phyloP scores from a whole-genome alignment of 1,284 basidiomycete species.

The Tilletia caries region DNA sequence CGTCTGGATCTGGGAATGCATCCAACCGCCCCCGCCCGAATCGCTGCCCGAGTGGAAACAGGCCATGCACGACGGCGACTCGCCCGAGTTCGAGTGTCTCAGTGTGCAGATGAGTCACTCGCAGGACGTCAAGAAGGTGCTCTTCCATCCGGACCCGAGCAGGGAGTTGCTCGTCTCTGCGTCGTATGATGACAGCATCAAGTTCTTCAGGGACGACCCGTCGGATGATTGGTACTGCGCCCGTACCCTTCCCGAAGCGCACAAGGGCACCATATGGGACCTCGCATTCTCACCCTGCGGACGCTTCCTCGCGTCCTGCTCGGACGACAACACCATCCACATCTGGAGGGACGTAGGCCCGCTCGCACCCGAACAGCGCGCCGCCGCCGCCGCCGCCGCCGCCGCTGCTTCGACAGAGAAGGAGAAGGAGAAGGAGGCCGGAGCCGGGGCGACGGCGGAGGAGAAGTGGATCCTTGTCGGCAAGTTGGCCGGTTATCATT shows the following conservation, averaged over 20 bases:
- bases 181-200: constrained; percentile 95
- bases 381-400: neutral
- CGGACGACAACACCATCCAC: constrained; percentile 70
- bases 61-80: neutral
- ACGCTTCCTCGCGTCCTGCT: constrained; percentile 73
- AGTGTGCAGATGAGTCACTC: constrained; percentile 94
- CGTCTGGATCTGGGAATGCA: constrained; percentile 98
- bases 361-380: neutral
- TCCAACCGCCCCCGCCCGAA: constrained; percentile 1
- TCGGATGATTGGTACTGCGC: constrained; percentile 92
- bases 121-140: constrained; percentile 92
- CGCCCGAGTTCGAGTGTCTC: constrained; percentile 74
- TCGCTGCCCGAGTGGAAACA: neutral
- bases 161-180: constrained; percentile 96
- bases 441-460: constrained; percentile 42
- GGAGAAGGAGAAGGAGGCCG: constrained; percentile 29
- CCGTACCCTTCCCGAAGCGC: constrained; percentile 69
- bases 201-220: constrained; percentile 89
- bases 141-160: constrained; percentile 75
- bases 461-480: constrained; percentile 54
- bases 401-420: constrained; percentile 42
- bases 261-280: constrained; percentile 81
- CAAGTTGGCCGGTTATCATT: constrained; percentile 58
- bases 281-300: constrained; percentile 75
- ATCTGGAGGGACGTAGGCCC: constrained; percentile 56